Evolutionary conservation across 257 asterid species (phyloP).

Genomic region (Solanum commersonii): DNA sequence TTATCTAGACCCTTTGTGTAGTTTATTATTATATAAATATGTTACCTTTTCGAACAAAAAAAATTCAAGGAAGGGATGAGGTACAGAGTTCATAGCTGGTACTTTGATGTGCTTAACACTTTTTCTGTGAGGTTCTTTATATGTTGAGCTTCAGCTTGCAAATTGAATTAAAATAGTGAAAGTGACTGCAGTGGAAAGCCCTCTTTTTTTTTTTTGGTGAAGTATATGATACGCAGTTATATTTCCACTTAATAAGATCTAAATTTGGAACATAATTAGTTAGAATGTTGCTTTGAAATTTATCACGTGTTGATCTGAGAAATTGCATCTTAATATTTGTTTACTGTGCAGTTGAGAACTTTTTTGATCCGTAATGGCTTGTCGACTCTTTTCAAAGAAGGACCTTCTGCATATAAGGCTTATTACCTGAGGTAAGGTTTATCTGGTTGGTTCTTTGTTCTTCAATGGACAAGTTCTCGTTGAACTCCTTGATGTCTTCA

Average conservation of each 20-base stretch:
- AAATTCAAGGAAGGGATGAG: neutral
- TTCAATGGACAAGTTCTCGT: neutral
- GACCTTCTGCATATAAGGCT: constrained; percentile 82
- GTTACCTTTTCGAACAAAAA: neutral
- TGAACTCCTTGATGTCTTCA: neutral
- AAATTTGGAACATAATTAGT: neutral
- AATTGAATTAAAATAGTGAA: neutral
- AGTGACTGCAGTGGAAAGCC: neutral
- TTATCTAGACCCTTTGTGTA: neutral
- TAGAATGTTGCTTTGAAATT: neutral
- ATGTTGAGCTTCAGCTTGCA: neutral
- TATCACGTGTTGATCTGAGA: neutral
- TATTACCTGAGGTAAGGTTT: constrained; percentile 67
- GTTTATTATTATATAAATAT: neutral
- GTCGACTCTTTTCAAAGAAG: constrained; percentile 79
- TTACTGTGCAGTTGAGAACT: constrained; percentile 60
- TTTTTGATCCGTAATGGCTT: constrained; percentile 93
- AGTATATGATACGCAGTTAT: neutral
- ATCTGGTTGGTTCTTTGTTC: constrained; percentile 1
- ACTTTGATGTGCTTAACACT: neutral
- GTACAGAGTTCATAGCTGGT: neutral
- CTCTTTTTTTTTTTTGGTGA: neutral
- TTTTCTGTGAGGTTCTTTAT: neutral
- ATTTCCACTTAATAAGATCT: neutral
- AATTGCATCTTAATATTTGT: neutral